A percentile compares a stretch with the other conserved stretches of the same genome.
phyloP scores from a whole-genome alignment of 2,329 filamentous ascomycete genomes.

The Anthostomella pinea region DNA sequence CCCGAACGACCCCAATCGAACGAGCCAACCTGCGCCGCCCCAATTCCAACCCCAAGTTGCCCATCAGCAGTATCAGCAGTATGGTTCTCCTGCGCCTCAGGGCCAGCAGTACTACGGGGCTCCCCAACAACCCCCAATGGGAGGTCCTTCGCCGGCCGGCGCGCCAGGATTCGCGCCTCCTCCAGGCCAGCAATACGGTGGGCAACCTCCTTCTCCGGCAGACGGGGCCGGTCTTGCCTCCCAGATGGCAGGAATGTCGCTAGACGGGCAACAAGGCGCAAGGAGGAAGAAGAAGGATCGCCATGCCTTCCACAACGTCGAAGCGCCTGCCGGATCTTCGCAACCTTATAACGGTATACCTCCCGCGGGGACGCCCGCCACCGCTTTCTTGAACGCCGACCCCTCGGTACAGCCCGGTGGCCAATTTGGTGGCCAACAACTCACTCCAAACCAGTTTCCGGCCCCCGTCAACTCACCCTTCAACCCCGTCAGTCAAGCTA shows the following conservation, averaged over 20 bases:
- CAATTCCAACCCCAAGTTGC: conserved; percentile 57
- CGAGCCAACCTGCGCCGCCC: conserved; percentile 47
- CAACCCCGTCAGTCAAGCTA: conserved; percentile 40
- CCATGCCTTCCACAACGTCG: conserved; percentile 86
- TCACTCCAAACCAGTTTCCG: conserved; percentile 60
- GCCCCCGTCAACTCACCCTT: conserved; percentile 54
- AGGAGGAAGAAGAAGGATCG: conserved; percentile 90
- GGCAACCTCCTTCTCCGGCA: conserved; percentile 35
- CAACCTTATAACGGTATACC: conserved; percentile 69
- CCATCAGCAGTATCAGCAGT: conserved; percentile 54
- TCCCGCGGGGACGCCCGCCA: conserved; percentile 51
- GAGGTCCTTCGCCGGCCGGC: conserved; percentile 31
- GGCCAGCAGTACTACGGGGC: conserved; percentile 41
- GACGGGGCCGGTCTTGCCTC: conserved; percentile 54
- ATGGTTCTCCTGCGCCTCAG: conserved; percentile 37
- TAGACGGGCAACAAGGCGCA: conserved; percentile 53
- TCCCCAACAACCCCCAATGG: conserved; percentile 32
- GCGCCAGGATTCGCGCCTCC: conserved; percentile 35
- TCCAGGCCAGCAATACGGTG: conserved; percentile 33
- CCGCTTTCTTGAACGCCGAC: conserved; percentile 58
- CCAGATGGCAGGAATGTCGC: conserved; percentile 75
- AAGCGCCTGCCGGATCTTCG: conserved; percentile 64
- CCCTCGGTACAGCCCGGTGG: conserved; percentile 41
- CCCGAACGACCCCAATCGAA: conserved; percentile 52
- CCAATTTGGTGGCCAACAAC: conserved; percentile 45